phyloP scores from a whole-genome alignment of 2,329 filamentous ascomycete species.

The Colletotrichum falcatum region DNA sequence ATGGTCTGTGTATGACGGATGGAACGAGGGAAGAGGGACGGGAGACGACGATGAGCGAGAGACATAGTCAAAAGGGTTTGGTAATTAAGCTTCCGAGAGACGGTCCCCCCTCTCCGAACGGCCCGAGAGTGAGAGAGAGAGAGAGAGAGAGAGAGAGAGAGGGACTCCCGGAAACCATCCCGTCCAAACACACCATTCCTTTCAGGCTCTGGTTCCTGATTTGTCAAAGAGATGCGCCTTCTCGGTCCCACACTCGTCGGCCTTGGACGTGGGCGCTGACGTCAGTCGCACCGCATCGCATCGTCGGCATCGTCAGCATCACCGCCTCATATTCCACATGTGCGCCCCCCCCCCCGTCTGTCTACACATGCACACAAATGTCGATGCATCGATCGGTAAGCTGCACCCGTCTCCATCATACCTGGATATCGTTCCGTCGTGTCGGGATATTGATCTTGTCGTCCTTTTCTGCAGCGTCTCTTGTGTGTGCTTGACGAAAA shows the following conservation, averaged over 20 bases:
- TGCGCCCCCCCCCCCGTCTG: too few relatives aligned
- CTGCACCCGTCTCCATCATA: neutral
- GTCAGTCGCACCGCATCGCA: conserved; percentile 31
- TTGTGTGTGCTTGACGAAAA: neutral
- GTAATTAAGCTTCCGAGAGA: too few relatives aligned
- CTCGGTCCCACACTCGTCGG: conserved; percentile 4
- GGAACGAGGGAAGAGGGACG: neutral
- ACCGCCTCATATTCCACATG: neutral
- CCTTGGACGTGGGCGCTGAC: conserved; percentile 16
- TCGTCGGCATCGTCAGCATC: conserved; percentile 9
- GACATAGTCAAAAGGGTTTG: too few relatives aligned
- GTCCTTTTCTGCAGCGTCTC: neutral
- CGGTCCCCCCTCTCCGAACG: too few relatives aligned
- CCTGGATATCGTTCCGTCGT: neutral
- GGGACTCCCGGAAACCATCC: neutral
- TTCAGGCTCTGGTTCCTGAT: neutral
- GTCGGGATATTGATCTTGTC: neutral
- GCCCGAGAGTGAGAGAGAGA: too few relatives aligned
- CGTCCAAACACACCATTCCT: neutral
- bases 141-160: too few relatives aligned
- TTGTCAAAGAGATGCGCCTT: conserved; percentile 11
- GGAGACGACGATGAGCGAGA: neutral
- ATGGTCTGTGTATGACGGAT: conserved; percentile 39
- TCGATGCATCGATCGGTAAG: too few relatives aligned
- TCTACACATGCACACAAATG: neutral